Conservation (phyloP, 2,329 filamentous ascomycete species). For the Neofusicoccum ribis region DNA sequence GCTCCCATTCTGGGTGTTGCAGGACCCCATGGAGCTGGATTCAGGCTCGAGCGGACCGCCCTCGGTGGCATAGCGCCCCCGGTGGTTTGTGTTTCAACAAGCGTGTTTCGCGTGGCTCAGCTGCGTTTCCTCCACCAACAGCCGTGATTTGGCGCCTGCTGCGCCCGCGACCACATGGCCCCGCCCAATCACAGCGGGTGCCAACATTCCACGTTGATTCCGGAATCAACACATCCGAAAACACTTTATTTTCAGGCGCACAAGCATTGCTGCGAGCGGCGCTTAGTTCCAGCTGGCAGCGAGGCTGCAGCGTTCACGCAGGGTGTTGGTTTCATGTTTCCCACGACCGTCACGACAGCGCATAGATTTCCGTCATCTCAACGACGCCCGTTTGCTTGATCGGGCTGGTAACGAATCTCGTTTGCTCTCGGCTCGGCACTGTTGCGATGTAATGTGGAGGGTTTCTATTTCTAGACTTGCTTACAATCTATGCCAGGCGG, state of each 20-base stretch:
- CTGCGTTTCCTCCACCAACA: neutral
- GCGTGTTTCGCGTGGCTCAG: neutral
- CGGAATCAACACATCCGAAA: conserved; percentile 3
- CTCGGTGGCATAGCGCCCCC: neutral
- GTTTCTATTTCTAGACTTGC: conserved; percentile 15
- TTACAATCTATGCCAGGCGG: conserved; percentile 14
- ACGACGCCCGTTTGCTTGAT: neutral
- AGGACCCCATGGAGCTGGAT: conserved; percentile 26
- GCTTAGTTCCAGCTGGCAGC: neutral
- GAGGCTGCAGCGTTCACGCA: neutral
- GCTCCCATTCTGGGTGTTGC: conserved; percentile 38
- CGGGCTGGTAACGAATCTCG: conserved; percentile 4
- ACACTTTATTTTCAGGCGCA: neutral
- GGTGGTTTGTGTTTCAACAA: neutral
- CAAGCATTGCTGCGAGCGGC: neutral
- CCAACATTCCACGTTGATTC: neutral
- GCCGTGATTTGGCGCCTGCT: neutral
- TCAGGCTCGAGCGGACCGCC: conserved; percentile 13
- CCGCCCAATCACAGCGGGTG: neutral
- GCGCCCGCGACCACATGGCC: neutral
- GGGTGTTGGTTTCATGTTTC: conserved; percentile 3
- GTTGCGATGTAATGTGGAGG: neutral
- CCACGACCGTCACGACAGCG: conserved; percentile 17
- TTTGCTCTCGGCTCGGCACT: neutral
- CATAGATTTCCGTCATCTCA: neutral